Base-by-base conservation (phyloP, 805 yeast species). In the Kazachstania kunashirensis region DNA sequence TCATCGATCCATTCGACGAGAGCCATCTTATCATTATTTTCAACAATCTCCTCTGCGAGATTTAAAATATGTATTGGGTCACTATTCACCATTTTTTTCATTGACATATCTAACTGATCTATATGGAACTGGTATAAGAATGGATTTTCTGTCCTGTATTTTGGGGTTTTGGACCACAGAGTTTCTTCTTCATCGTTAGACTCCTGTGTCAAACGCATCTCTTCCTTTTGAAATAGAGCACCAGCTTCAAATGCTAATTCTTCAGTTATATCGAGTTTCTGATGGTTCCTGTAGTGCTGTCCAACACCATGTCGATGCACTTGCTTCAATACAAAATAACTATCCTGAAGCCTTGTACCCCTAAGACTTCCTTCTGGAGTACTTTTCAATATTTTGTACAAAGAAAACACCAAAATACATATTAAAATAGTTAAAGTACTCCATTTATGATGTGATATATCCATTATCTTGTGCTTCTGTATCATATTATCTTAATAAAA, bases 1-100 rank as follows among this genome's bases (percentile, higher is more conserved):
- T 63, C 62, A n/a, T 66, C 69, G 30, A 68, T 59, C 94, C 94
- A 84, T 34, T 79, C 84, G 36, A 68, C 53, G 1, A 7, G 23
- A 6, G 84, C 77, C 53, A 69, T 77, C 13, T 70, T 67, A 25
- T 37, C 37, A 13, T 29, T 15, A 9, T n/a, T 24, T 8, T 29
- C n/a, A n/a, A n/a, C n/a, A n/a, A n/a, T n/a, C n/a, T n/a, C n/a
- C n/a, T n/a, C 18, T 15, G 4, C 15, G 5, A 29, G 15, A 12
- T 6, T 18, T 18, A 18, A 86, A 39, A 84, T 62, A 50, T 70
- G 73, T 30, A 73, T 75, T 0, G 88, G 88, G 31, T 65, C 57
- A 14, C 80, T 55, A 26, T 69, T 57, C 2, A 47, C 48, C 45
- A 77, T 43, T 35, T 83, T 53, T 27, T 53, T 59, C 39, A 62